Base-by-base conservation (phyloP, 2,329 filamentous ascomycete genomes). In the Cordyceps militaris region DNA sequence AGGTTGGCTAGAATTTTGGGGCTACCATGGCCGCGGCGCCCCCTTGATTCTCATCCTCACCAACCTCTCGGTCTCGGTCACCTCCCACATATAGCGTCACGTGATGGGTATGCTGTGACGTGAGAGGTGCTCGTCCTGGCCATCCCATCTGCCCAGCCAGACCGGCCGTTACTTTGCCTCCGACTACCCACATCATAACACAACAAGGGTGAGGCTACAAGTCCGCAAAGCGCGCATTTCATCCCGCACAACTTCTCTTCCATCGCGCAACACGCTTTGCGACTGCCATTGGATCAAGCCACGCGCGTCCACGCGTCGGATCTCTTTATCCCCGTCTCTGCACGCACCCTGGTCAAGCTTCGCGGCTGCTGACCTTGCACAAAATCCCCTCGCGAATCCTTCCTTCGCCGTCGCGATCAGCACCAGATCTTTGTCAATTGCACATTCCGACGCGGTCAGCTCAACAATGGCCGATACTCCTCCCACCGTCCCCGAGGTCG, bases 401-500 rank as follows among this genome's bases (percentile, higher is more conserved):
- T 21, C 40, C 24, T 40, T 24, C 14, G 48, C n/a, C 34, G 49
- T 40, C 57, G 50, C 50, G 43, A 26, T 14, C 32, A 55, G 23
- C 43, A 50, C 46, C 26, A 40, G 34, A 49, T 42, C 42, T 30
- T 49, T 42, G n/a, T n/a, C 53, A 56, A 59, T 59, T 59, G 53
- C 32, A 36, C 16, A 26, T 23, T 19, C 14, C 43, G 42, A 21
- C 49, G 16, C 43, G 23, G 55, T 30, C 30, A 51, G 42, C 32
- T 42, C 28, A 64, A 66, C 65, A 64, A 76, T 76, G 73, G 70
- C 73, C 56, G 73, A 76, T 58, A 69, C 69, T 63, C 54, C 67
- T 50, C 63, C 63, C 60, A 70, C 74, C 64, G 72, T 73, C 66
- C 62, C 68, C 58, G 70, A 72, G 56, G 68, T 63, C 58, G 63